Evolutionary conservation across 1,139 yeast genomes (phyloP).

Genomic region (Suhomyces yuchorum): DNA sequence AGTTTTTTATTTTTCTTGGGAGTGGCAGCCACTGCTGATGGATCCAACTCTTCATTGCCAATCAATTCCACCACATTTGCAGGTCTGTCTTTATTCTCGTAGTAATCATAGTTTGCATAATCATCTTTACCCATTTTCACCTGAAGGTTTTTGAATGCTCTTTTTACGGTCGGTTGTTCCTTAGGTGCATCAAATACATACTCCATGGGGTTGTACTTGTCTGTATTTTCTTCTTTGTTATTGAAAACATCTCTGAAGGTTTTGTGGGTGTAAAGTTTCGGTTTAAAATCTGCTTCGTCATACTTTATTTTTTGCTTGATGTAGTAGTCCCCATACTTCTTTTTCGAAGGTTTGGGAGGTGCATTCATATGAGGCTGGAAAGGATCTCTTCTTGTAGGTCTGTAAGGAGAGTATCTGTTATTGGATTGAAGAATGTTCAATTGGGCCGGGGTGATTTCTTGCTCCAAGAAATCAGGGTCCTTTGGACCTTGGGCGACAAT

Average conservation of each 20-base stretch:
- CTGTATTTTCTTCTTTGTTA: conserved; percentile 33
- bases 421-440: conserved; percentile 29
- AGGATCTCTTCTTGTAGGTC: conserved; percentile 9
- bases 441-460: conserved; percentile 43
- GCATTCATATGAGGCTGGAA: conserved; percentile 4
- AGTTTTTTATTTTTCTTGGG: conserved; percentile 30
- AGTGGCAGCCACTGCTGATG: conserved; percentile 3
- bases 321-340: conserved; percentile 35
- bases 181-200: conserved; percentile 39
- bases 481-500: conserved; percentile 1
- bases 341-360: conserved; percentile 1
- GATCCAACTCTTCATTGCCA: conserved; percentile 10
- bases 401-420: conserved; percentile 10
- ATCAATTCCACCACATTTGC: conserved; percentile 10
- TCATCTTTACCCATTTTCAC: conserved; percentile 36
- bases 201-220: conserved; percentile 45
- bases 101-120: conserved; percentile 42
- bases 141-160: conserved; percentile 34
- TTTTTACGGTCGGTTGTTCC: conserved; percentile 25
- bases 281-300: conserved; percentile 39
- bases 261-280: conserved; percentile 43
- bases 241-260: conserved; percentile 45
- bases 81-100: conserved; percentile 23
- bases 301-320: conserved; percentile 39
- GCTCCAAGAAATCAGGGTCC: conserved; percentile 37